A percentile compares a stretch with the other conserved stretches of the same genome.
phyloP scores from a whole-genome alignment of 2,329 filamentous ascomycete genomes.

The Hirsutella rhossiliensis region DNA sequence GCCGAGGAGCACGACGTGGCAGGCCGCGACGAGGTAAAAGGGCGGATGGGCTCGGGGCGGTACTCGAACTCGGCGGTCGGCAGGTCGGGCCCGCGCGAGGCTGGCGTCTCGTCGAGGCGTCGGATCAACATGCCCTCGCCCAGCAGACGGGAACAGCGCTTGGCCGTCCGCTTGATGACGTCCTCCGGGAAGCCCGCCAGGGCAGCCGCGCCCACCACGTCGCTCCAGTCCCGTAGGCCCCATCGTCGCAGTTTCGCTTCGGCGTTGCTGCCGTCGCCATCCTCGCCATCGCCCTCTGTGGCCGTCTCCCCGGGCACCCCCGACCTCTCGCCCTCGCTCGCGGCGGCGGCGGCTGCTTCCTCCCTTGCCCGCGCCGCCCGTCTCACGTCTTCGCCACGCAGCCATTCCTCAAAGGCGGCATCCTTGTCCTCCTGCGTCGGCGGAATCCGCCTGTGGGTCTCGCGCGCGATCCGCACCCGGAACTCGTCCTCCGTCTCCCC shows the following conservation, averaged over 20 bases:
- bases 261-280: conserved; percentile 5
- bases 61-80: conserved; percentile 12
- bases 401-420: conserved; percentile 21
- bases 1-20: background rate
- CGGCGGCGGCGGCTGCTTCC: background rate
- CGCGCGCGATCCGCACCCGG: conserved; percentile 32
- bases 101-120: conserved; percentile 31
- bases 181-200: conserved; percentile 55
- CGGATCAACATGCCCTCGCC: conserved; percentile 56
- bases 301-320: background rate
- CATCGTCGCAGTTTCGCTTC: conserved; percentile 19
- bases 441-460: conserved; percentile 20
- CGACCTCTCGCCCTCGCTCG: background rate
- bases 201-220: conserved; percentile 68
- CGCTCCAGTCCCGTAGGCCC: conserved; percentile 66
- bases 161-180: conserved; percentile 56
- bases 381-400: conserved; percentile 14
- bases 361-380: background rate
- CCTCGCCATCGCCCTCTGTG: background rate
- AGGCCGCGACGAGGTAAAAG: background rate
- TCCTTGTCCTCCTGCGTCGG: conserved; percentile 12
- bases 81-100: conserved; percentile 10
- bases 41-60: conserved; percentile 13
- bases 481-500: conserved; percentile 36
- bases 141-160: conserved; percentile 67